phyloP scores from a whole-genome alignment of 129 eudicot species.

The Arctium minus region DNA sequence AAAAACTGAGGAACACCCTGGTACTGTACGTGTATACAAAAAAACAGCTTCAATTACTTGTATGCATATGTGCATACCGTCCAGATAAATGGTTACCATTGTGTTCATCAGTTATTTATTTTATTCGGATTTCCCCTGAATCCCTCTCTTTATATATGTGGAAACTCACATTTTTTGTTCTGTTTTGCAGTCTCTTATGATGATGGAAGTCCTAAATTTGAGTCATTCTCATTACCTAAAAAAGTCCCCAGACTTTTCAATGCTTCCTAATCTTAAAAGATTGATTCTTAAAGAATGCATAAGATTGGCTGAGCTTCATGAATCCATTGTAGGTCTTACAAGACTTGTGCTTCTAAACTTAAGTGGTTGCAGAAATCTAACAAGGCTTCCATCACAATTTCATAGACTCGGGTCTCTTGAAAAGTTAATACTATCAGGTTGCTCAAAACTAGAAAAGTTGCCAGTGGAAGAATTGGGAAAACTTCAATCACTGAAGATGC shows the following conservation, averaged over 20 bases:
- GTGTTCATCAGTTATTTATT: no score
- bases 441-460: conserved; percentile 5
- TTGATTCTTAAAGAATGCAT: conserved; percentile 12
- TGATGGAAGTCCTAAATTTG: conserved; percentile 14
- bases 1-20: no score
- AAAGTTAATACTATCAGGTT: conserved; percentile 14
- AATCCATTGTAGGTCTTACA: conserved; percentile 16
- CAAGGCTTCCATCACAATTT: conserved; percentile 6
- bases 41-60: no score
- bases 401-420: background rate
- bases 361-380: conserved; percentile 13
- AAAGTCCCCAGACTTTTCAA: conserved; percentile 10
- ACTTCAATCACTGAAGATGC: conserved; percentile 9
- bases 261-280: conserved; percentile 14
- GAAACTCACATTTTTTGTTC: background rate
- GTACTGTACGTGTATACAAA: no score
- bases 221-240: conserved; percentile 9
- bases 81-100: no score
- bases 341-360: conserved; percentile 8
- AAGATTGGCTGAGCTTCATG: conserved; percentile 14
- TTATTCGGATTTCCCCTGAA: no score
- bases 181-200: conserved; percentile 18
- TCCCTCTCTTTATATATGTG: no score
- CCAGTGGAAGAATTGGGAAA: background rate
- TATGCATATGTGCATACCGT: no score